phyloP scores from a whole-genome alignment of 2,329 filamentous ascomycete species.

The Microsporum ferrugineum region DNA sequence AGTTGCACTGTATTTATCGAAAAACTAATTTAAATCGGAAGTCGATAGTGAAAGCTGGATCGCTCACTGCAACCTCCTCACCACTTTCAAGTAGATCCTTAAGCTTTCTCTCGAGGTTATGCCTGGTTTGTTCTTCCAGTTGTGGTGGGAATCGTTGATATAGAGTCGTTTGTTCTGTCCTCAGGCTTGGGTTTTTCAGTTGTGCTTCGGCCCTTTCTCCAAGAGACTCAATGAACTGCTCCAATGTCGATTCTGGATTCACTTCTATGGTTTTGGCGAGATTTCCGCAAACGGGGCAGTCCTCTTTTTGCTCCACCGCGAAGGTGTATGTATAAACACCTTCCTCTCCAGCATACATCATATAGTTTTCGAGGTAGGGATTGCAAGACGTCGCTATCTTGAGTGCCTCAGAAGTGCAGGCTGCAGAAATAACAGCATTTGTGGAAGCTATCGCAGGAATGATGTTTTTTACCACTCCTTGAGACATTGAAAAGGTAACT shows the following conservation, averaged over 20 bases:
- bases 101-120: constrained; percentile 70
- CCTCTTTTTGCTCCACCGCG: constrained; percentile 81
- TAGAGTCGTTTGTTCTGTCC: constrained; percentile 68
- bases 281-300: constrained; percentile 89
- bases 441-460: constrained; percentile 97
- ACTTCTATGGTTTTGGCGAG: constrained; percentile 64
- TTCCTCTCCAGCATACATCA: constrained; percentile 98
- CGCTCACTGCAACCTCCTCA: constrained; percentile 83
- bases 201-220: constrained; percentile 78
- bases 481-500: constrained; percentile 89
- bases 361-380: constrained; percentile 82
- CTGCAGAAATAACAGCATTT: constrained; percentile 90
- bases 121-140: constrained; percentile 71
- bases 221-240: constrained; percentile 75
- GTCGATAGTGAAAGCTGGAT: constrained; percentile 73
- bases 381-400: constrained; percentile 81
- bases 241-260: constrained; percentile 59
- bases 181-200: constrained; percentile 82
- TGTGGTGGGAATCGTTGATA: constrained; percentile 79
- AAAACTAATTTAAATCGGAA: constrained; percentile 50
- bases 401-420: constrained; percentile 92
- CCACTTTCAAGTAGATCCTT: constrained; percentile 65
- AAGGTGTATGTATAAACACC: constrained; percentile 97
- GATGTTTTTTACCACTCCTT: constrained; percentile 98
- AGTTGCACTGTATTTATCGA: constrained; percentile 15